Evolutionary conservation across 371 early-diverging fungal species (phyloP).

Genomic region (Mucor circinelloides): DNA sequence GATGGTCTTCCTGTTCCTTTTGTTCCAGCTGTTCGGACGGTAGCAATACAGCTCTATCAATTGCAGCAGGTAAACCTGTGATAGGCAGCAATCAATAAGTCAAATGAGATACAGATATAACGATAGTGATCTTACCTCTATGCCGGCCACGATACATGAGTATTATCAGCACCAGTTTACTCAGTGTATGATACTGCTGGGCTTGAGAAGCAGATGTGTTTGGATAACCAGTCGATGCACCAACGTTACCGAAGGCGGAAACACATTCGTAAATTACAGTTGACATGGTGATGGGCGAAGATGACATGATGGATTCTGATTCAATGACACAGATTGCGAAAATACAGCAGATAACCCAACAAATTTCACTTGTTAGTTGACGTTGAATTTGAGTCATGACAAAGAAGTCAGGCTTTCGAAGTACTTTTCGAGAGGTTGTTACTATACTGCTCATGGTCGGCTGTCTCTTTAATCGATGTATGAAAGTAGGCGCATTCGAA

Average conservation of each 20-base stretch:
- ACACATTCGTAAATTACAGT: conserved; percentile 54
- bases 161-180: conserved; percentile 44
- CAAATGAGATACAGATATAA: not conserved
- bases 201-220: conserved; percentile 37
- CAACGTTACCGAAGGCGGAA: conserved; percentile 51
- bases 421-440: conserved; percentile 33
- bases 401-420: conserved; percentile 50
- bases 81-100: not conserved
- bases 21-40: conserved; percentile 44
- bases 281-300: conserved; percentile 41
- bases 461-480: conserved; percentile 34
- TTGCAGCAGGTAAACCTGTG: conserved; percentile 53
- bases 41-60: conserved; percentile 50
- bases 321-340: conserved; percentile 42
- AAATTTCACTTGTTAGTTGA: conserved; percentile 50
- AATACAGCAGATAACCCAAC: conserved; percentile 47
- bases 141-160: conserved; percentile 55
- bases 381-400: conserved; percentile 51
- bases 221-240: conserved; percentile 47
- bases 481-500: not conserved
- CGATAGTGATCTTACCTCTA: conserved; percentile 31
- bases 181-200: conserved; percentile 39
- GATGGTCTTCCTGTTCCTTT: conserved; percentile 22
- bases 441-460: conserved; percentile 43
- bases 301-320: conserved; percentile 31